These are phyloP conservation scores for Naumovozyma castellii DNA, from an alignment of 805 yeast genomes.

Conservation along the genomic window DNA sequence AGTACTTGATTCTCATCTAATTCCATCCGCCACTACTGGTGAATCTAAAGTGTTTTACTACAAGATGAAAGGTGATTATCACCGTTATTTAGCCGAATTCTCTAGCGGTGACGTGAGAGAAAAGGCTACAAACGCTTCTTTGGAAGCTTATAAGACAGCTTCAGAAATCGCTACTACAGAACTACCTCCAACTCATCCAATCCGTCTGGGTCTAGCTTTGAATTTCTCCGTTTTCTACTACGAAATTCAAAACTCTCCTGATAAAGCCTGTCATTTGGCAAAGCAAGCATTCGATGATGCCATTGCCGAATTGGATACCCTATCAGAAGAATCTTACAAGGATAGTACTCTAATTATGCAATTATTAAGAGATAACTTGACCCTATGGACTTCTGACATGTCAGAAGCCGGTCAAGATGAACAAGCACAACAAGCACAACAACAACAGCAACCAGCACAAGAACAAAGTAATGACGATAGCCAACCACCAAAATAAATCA, in stretches of 20 bases:
- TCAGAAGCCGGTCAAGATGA: constrained; percentile 68
- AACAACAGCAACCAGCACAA: constrained; percentile 9
- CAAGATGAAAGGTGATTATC: constrained; percentile 99
- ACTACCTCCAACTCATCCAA: constrained; percentile 97
- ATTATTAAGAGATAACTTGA: constrained; percentile 94
- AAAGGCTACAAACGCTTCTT: constrained; percentile 83
- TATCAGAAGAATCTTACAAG: constrained; percentile 96
- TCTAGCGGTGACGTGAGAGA: constrained; percentile 86
- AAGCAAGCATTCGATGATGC: constrained; percentile 99
- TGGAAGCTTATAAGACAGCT: constrained; percentile 91
- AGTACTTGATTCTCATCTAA: constrained; percentile 80
- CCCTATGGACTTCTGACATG: constrained; percentile 95
- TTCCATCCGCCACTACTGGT: constrained; percentile 90
- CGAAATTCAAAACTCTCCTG: constrained; percentile 96
- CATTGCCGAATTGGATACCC: constrained; percentile 94
- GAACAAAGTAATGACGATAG: constrained; percentile 21
- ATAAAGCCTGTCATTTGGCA: constrained; percentile 97
- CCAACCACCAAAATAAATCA: constrained; percentile 23
- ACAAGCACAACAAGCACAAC: constrained; percentile 27
- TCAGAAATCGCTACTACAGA: constrained; percentile 95
- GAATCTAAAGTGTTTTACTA: constrained; percentile 97
- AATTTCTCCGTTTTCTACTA: constrained; percentile 97
- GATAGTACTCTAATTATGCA: constrained; percentile 98
- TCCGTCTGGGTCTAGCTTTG: constrained; percentile 93
- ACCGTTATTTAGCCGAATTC: constrained; percentile 97